Percentiles rank a stretch among this genome's conserved stretches.
Conservation (phyloP, 495 filamentous ascomycete species). For the Podospora pseudoanserina region DNA sequence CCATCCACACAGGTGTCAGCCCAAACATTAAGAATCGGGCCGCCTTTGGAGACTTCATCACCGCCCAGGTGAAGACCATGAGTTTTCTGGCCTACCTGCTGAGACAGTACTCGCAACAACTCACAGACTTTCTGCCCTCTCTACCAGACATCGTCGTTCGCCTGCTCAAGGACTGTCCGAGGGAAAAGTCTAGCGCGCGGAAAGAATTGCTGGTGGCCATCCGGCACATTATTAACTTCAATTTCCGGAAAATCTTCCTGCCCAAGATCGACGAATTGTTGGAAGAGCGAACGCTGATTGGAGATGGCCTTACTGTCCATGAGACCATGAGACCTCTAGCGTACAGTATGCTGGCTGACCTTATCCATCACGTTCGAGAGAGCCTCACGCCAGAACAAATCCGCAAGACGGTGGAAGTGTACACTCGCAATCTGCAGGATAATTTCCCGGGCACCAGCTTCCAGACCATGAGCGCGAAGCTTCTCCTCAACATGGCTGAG, state of each 20-base stretch:
- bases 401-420: slow-evolving; percentile 89
- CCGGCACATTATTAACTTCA: slow-evolving; percentile 98
- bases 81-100: slow-evolving; percentile 95
- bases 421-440: slow-evolving; percentile 93
- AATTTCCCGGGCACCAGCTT: slow-evolving; percentile 97
- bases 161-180: slow-evolving; percentile 86
- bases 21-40: slow-evolving; percentile 89
- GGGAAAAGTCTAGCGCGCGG: slow-evolving; percentile 86
- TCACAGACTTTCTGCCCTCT: slow-evolving; percentile 83
- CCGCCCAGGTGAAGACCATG: slow-evolving; percentile 98
- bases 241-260: slow-evolving; percentile 92
- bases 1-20: slow-evolving; percentile 89
- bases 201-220: slow-evolving; percentile 97
- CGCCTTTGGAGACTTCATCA: slow-evolving; percentile 97
- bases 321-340: slow-evolving; percentile 94
- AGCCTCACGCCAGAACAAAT: slow-evolving; percentile 81
- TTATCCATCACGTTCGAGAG: slow-evolving; percentile 96
- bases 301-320: slow-evolving; percentile 93
- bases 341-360: slow-evolving; percentile 96
- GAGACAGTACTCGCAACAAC: slow-evolving; percentile 78
- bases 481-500: slow-evolving; percentile 95
- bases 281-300: slow-evolving; percentile 88
- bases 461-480: slow-evolving; percentile 98
- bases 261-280: slow-evolving; percentile 92
- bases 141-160: slow-evolving; percentile 90